These are phyloP conservation scores for Drechslerella stenobrocha DNA, from an alignment of 2,329 filamentous ascomycete species.

Conservation along the genomic window DNA sequence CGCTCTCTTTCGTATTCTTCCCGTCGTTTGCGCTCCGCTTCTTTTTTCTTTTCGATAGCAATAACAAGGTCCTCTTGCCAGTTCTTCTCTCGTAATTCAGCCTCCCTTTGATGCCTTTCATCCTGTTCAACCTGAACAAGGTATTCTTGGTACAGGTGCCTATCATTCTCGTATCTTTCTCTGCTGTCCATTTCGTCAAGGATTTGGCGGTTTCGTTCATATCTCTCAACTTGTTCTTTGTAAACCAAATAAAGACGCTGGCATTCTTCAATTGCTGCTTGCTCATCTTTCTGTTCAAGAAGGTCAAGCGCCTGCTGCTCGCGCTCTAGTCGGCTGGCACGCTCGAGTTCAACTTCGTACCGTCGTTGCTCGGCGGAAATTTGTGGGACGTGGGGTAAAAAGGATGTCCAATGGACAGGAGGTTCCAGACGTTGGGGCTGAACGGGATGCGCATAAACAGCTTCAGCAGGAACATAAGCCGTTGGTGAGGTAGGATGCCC, in stretches of 20 bases:
- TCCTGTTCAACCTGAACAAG: slow-evolving; percentile 40
- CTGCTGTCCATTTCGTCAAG: slow-evolving; percentile 29
- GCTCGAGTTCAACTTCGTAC: slow-evolving; percentile 44
- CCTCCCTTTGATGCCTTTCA: slow-evolving; percentile 27
- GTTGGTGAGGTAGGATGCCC: no score
- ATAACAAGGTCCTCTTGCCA: slow-evolving; percentile 34
- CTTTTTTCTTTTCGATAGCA: slow-evolving; percentile 43
- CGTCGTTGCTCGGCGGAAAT: slow-evolving; percentile 28
- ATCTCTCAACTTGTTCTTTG: slow-evolving; percentile 35
- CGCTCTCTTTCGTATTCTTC: slow-evolving; percentile 39
- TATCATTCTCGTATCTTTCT: slow-evolving; percentile 31
- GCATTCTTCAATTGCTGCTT: slow-evolving; percentile 30
- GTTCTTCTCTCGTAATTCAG: slow-evolving; percentile 33
- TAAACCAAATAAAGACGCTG: slow-evolving; percentile 38
- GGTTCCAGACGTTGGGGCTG: neutral
- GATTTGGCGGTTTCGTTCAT: slow-evolving; percentile 27
- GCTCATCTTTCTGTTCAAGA: slow-evolving; percentile 31
- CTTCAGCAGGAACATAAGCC: no score
- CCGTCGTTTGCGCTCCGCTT: slow-evolving; percentile 23
- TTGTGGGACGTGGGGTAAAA: neutral
- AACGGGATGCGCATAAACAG: no score
- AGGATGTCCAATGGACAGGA: neutral
- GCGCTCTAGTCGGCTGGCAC: slow-evolving; percentile 21
- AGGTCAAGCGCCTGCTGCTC: slow-evolving; percentile 30
- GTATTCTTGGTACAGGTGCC: slow-evolving; percentile 34